Base-by-base conservation (phyloP, 2,329 filamentous ascomycete genomes). In the Fusarium verticillioides region DNA sequence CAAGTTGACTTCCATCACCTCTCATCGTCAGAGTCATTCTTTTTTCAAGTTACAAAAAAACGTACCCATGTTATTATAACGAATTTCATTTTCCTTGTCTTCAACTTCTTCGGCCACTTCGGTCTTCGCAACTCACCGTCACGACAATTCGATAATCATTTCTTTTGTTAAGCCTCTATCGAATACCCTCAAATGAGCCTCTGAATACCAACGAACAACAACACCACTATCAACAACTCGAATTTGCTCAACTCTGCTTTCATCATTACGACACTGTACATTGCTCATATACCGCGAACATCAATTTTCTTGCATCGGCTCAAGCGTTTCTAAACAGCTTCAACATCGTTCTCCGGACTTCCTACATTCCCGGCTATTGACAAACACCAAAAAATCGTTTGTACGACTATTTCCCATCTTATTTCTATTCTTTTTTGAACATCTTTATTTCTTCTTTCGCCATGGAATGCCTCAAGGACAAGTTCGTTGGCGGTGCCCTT, bases 381-480 rank as follows among this genome's bases (percentile, higher is more conserved):
- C 69, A 70, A 73, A 66, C 73, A 67, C 54, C 57, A 73, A 77
- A 77, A 75, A 71, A 60, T 70, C 57, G 67, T 70, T 71, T 75
- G 80, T 81, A 81, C 74, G 77, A 81, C 74, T 79, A 80, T 70
- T 73, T 66, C 60, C 54, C 54, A 62, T 58, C 70, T 66, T 40
- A 69, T 63, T 70, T 63, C 52, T 73, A 63, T 66, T 68, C 57
- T 66, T 71, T 71, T 62, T 66, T 66, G 54, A 63, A 56, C 63
- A 66, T 30, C 39, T 65, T 66, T 72, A 69, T 64, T 26, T 62
- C 62, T 69, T 44, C 47, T 64, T 60, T 63, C 57, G 66, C 71
- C 67, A 87, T 97, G 94, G 94, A 95, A 85, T 97, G 94, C 87
- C 90, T 97, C 87, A 91, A 92, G 85, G 91, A 95, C 84, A 89